Evolutionary conservation across 305 asterid genomes (phyloP).

Genomic region (Plantago rigida): DNA sequence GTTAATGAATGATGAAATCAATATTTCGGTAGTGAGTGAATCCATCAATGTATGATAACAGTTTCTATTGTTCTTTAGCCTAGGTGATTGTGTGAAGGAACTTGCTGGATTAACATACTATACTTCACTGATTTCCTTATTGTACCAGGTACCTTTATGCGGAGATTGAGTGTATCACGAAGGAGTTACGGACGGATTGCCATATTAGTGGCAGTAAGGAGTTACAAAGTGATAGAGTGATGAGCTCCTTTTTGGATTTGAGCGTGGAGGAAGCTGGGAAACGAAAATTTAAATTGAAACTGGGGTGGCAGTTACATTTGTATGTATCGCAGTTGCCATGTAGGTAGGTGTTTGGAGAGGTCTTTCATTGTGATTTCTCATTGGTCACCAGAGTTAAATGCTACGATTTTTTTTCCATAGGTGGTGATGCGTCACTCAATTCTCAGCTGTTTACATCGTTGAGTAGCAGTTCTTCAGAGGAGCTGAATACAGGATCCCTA

Average conservation of each 20-base stretch:
- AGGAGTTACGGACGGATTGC: constrained; percentile 16
- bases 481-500: constrained; percentile 9
- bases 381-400: constrained; percentile 1
- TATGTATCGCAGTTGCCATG: constrained; percentile 85
- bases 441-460: constrained; percentile 38
- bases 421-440: constrained; percentile 58
- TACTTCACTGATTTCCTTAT: not conserved
- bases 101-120: too few species aligned
- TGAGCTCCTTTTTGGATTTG: constrained; percentile 32
- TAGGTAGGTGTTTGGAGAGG: constrained; percentile 34
- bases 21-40: too few species aligned
- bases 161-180: constrained; percentile 38
- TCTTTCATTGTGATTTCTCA: constrained; percentile 17
- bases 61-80: too few species aligned
- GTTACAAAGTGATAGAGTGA: constrained; percentile 27
- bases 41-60: too few species aligned
- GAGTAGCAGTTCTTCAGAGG: constrained; percentile 26
- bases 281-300: constrained; percentile 42
- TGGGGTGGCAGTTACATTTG: constrained; percentile 64
- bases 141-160: constrained; percentile 56
- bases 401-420: constrained; percentile 30
- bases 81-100: too few species aligned
- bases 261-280: constrained; percentile 32
- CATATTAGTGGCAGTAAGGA: constrained; percentile 22
- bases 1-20: too few species aligned